These are phyloP conservation scores for Rubus idaeus DNA, from an alignment of 306 rosid species.

Conservation along the genomic window DNA sequence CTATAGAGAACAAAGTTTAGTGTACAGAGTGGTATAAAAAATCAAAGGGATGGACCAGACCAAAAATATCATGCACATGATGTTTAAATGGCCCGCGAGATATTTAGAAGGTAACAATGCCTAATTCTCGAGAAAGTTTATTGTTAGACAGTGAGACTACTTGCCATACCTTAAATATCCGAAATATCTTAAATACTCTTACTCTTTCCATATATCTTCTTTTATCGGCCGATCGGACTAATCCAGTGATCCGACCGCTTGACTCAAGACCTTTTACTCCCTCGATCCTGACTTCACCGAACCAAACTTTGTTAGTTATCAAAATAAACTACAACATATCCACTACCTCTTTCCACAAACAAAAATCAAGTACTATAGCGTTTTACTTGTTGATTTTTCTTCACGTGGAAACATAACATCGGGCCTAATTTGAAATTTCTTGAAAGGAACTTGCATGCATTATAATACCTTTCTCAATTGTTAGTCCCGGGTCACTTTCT, in stretches of 20 bases:
- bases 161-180: no score
- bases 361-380: background rate
- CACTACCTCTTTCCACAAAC: slow-evolving; percentile 23
- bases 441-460: background rate
- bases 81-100: slow-evolving; percentile 35
- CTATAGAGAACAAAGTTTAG: background rate
- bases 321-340: slow-evolving; percentile 39
- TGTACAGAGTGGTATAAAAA: background rate
- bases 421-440: slow-evolving; percentile 6
- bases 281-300: slow-evolving; percentile 1
- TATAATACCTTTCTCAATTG: slow-evolving; percentile 20
- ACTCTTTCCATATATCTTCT: no score
- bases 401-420: slow-evolving; percentile 20
- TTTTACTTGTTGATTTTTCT: background rate
- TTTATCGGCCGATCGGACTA: no score
- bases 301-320: slow-evolving; percentile 47
- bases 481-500: slow-evolving; percentile 46
- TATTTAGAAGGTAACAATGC: slow-evolving; percentile 31
- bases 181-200: no score
- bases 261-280: no score
- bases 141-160: no score
- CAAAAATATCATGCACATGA: slow-evolving; percentile 5
- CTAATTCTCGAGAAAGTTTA: background rate
- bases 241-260: no score
- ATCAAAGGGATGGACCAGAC: background rate